phyloP scores from a whole-genome alignment of 2,329 filamentous ascomycete genomes.

The Domatiomyces catenatus region DNA sequence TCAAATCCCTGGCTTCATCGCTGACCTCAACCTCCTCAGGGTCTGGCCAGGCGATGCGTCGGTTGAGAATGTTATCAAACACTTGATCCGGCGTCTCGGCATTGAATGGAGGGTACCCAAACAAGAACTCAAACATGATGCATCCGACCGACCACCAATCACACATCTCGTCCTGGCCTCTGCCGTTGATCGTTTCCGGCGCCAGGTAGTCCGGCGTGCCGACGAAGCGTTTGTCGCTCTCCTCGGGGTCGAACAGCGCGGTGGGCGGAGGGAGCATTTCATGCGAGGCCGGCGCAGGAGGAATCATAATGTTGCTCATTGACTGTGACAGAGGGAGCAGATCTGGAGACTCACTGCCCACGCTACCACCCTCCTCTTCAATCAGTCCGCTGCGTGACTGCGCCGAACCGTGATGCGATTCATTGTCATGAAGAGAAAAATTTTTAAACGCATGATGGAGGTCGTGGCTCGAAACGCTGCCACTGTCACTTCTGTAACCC shows the following conservation, averaged over 20 bases:
- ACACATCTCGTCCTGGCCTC: conserved; percentile 91
- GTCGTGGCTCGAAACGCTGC: conserved; percentile 57
- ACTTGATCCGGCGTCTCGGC: conserved; percentile 79
- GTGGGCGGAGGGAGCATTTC: conserved; percentile 80
- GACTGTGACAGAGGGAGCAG: conserved; percentile 49
- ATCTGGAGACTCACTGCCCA: conserved; percentile 63
- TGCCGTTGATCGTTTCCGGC: conserved; percentile 88
- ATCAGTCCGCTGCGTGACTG: conserved; percentile 40
- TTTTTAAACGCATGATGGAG: conserved; percentile 67
- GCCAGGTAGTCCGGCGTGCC: conserved; percentile 95
- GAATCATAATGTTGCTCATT: conserved; percentile 33
- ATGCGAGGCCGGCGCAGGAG: conserved; percentile 31
- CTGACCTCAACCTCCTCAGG: conserved; percentile 63
- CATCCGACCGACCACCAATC: conserved; percentile 99
- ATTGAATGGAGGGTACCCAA: conserved; percentile 86
- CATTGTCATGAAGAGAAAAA: conserved; percentile 55
- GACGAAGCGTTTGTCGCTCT: conserved; percentile 83
- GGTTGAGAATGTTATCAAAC: conserved; percentile 86
- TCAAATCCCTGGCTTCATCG: conserved; percentile 78
- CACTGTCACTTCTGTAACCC: conserved; percentile 78
- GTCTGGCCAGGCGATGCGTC: conserved; percentile 84
- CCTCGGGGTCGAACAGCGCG: conserved; percentile 89
- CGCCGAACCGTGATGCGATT: conserved; percentile 22
- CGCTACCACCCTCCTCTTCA: conserved; percentile 60
- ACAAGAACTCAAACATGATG: conserved; percentile 92